Evolutionary conservation across 148 eudicot genomes (phyloP).

Genomic region (Bassia scoparia): DNA sequence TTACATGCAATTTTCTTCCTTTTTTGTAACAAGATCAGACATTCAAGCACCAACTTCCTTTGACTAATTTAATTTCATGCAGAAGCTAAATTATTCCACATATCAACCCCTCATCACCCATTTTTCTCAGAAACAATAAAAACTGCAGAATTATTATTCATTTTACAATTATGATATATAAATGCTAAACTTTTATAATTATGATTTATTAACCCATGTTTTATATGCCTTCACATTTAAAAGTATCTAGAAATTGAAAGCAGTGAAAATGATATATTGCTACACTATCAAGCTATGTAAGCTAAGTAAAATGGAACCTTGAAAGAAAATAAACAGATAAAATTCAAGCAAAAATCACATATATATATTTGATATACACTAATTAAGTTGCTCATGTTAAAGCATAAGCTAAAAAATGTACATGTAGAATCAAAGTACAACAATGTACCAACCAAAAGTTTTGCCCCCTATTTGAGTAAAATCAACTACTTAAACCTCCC

Average conservation of each 20-base stretch:
- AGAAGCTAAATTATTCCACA: no score
- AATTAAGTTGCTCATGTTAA: neutral
- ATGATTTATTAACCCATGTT: no score
- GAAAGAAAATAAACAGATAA: neutral
- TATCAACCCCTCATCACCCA: no score
- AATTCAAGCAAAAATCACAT: neutral
- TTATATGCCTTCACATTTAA: no score
- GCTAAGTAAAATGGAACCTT: neutral
- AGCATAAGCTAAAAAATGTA: constrained; percentile 11
- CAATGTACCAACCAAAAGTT: constrained; percentile 22
- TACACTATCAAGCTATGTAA: no score
- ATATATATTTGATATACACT: neutral
- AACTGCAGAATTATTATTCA: no score
- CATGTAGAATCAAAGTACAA: neutral
- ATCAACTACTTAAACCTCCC: constrained; percentile 23
- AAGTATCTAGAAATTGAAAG: neutral
- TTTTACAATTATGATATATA: no score
- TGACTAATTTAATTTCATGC: neutral
- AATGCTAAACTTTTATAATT: no score
- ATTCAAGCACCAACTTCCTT: no score
- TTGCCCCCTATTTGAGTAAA: neutral
- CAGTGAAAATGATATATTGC: neutral
- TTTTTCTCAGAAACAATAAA: no score
- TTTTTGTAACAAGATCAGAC: no score
- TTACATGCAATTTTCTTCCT: no score